A percentile compares a stretch with the other conserved stretches of the same genome.
phyloP scores from a whole-genome alignment of 768 basidiomycete genomes.

The Steccherinum ochraceum region DNA sequence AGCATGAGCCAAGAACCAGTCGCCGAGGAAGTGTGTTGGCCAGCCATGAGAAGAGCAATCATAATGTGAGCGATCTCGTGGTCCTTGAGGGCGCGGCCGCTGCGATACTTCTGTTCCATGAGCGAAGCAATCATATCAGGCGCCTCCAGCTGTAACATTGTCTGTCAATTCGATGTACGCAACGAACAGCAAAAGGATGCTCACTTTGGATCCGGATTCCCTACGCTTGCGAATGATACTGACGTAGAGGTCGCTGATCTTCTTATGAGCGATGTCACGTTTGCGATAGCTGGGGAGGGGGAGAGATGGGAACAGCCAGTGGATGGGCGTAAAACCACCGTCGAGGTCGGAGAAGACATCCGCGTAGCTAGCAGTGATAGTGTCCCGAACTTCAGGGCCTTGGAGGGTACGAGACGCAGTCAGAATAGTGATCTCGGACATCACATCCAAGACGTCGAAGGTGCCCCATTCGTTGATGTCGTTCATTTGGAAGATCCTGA shows the following conservation, averaged over 20 bases:
- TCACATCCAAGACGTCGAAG: constrained; percentile 65
- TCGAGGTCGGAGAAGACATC: constrained; percentile 84
- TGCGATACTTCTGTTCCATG: constrained; percentile 76
- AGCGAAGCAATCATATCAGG: constrained; percentile 93
- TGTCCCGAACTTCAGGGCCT: constrained; percentile 79
- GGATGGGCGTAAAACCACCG: constrained; percentile 92
- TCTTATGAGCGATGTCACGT: constrained; percentile 85
- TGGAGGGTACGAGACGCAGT: constrained; percentile 93
- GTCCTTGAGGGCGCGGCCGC: constrained; percentile 71
- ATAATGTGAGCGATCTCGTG: constrained; percentile 96
- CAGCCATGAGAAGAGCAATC: constrained; percentile 99
- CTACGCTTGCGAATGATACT: constrained; percentile 75
- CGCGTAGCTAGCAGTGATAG: constrained; percentile 80
- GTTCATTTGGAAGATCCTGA: constrained; percentile 55
- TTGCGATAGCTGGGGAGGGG: constrained; percentile 86
- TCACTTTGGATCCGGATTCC: constrained; percentile 37
- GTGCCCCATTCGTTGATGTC: constrained; percentile 72
- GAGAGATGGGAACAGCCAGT: constrained; percentile 91
- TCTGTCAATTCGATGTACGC: constrained; percentile 5
- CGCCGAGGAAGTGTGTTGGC: constrained; percentile 96
- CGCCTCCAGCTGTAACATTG: constrained; percentile 43
- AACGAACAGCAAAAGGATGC: constrained; percentile 13
- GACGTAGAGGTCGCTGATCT: constrained; percentile 92
- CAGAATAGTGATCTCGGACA: constrained; percentile 89
- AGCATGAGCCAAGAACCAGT: constrained; percentile 87